Base-by-base conservation (phyloP, 2,329 filamentous ascomycete genomes). In the Aspergillus texensis region DNA sequence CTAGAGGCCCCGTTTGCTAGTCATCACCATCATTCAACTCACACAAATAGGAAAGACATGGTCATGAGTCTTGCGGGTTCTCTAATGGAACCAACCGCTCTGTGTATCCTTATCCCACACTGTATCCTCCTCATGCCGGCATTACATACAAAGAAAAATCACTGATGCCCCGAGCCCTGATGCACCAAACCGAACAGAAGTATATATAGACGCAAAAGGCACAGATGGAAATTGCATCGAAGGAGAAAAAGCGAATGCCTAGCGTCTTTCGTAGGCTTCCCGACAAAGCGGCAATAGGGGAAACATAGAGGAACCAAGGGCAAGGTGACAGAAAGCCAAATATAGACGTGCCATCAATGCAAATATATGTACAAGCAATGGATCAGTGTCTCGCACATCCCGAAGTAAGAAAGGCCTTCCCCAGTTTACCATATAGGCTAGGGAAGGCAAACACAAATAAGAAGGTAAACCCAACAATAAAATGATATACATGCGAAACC, bases 311-410 rank as follows among this genome's bases (percentile, higher is more conserved):
- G 39, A 62, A 65, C 50, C 50, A 60, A 55, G 56, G n/a, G 53
- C 50, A 60, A 55, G 56, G n/a, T 55, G 30, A 39, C 32, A 41
- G 57, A 52, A 58, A 58, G 45, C 58, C 58, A 58, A 64, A 61
- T 61, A 67, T 65, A 67, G 61, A 63, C 65, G 61, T 69, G 68
- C 67, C 68, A 57, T 69, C 63, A 63, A 70, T 72, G 68, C 67
- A 63, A 72, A 67, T 68, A 77, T 76, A 76, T 76, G 70, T 76
- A 76, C 73, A 77, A 69, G 67, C 63, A 70, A 71, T 68, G 68
- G 70, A 71, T 64, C 68, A 70, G 36, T 70, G 66, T 69, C 68
- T 63, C 60, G 64, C 67, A 50, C 64, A 70, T 66, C 68, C 65
- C 60, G 64, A 65, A 62, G 58, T 60, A 58, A 58, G 57, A 43